Evolutionary conservation across 108 stramenopile genomes (phyloP), one percentile per base, ranked within the genome.

Genomic region (Nitzschia inconspicua): DNA sequence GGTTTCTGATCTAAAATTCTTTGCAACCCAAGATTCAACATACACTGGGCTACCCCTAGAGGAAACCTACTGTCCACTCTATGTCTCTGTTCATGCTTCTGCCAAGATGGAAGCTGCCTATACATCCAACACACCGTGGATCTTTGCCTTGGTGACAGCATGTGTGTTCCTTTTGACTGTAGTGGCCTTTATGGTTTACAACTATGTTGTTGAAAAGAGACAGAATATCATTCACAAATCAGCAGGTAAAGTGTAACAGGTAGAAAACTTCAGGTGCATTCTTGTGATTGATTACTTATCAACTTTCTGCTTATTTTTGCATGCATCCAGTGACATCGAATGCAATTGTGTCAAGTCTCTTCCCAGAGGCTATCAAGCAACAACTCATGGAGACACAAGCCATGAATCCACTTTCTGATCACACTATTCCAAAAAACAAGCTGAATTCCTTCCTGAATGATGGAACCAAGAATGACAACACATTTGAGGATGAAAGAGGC

Each of bases 141-240:
- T 20, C 13, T 41, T 54, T 46, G 10, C 64, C n/a, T 26, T 61
- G 26, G 26, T 51, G 2, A 30, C 63, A 5, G 63, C 29, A 11
- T 36, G 14, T 26, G 44, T 67, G 30, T 73, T 73, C 55, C 27
- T 62, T 22, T 52, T 66, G 10, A 67, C 72, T 5, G 41, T 60
- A 39, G 31, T 32, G 13, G 44, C 54, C 2, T 73, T 73, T 37
- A 23, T 62, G 13, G 11, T 67, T 16, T 73, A 73, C 25, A 66
- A 73, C 27, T 65, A 40, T 22, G 32, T 60, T 42, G 72, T 73
- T 3, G 65, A 73, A 53, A 29, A 39, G 16, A 41, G 69, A 10
- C 58, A 60, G 34, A 63, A 30, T n/a, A 30, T 30, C 5, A 48
- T 70, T 11, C 34, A 64, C 54, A 49, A 64, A n/a, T 20, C 55